These are phyloP conservation scores for Naganishia sp. DNA, from an alignment of 1,284 basidiomycete species.

Conservation along the genomic window DNA sequence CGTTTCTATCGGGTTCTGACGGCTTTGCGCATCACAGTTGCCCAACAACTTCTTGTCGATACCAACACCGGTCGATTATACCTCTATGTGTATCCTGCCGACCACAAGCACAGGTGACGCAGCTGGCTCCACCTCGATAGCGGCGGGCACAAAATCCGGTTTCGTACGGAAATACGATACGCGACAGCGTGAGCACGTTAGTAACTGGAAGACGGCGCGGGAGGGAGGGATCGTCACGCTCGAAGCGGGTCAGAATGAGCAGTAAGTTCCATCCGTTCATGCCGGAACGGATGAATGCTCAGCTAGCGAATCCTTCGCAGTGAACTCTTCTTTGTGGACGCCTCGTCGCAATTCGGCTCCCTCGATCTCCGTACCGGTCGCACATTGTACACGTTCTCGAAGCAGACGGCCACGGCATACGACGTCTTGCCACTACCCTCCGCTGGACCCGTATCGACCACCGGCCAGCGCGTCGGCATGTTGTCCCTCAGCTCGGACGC, in stretches of 20 bases:
- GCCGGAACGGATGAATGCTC: neutral
- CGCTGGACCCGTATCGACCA: neutral
- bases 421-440: slow-evolving; percentile 41
- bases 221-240: slow-evolving; percentile 67
- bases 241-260: slow-evolving; percentile 63
- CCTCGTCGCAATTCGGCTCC: slow-evolving; percentile 66
- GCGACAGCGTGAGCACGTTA: slow-evolving; percentile 65
- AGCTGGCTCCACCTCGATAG: slow-evolving; percentile 56
- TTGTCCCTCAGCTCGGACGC: slow-evolving; percentile 49
- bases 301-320: slow-evolving; percentile 53
- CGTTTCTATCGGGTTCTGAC: neutral
- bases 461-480: slow-evolving; percentile 38
- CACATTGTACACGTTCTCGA: slow-evolving; percentile 67
- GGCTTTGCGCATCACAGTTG: slow-evolving; percentile 56
- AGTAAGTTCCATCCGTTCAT: too few species aligned
- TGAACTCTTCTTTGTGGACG: slow-evolving; percentile 74
- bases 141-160: slow-evolving; percentile 75
- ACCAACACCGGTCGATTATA: slow-evolving; percentile 79
- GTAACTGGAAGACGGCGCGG: slow-evolving; percentile 50
- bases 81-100: slow-evolving; percentile 58
- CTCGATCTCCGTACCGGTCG: slow-evolving; percentile 74
- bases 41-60: slow-evolving; percentile 75
- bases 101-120: slow-evolving; percentile 52
- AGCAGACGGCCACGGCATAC: slow-evolving; percentile 45
- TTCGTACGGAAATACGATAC: slow-evolving; percentile 79